These are phyloP conservation scores for Lathyrus oleraceus DNA, from an alignment of 306 rosid species.

Conservation along the genomic window DNA sequence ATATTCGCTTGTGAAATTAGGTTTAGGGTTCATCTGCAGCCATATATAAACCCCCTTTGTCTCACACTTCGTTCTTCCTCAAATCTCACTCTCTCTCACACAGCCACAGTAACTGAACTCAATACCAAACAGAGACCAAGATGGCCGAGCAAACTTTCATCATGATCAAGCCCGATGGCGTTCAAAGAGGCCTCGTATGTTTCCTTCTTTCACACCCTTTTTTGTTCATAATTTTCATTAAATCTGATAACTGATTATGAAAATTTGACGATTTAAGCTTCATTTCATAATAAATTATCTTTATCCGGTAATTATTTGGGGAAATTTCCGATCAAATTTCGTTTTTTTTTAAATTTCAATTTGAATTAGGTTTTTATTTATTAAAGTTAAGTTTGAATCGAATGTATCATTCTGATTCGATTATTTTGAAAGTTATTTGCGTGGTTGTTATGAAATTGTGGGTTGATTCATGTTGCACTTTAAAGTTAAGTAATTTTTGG, in stretches of 20 bases:
- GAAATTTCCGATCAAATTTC: background rate
- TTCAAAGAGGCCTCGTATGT: constrained; percentile 80
- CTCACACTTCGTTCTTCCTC: background rate
- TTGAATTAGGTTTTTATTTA: background rate
- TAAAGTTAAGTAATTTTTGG: background rate
- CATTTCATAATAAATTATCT: background rate
- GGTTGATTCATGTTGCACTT: background rate
- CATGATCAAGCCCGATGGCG: constrained; percentile 95
- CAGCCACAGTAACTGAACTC: background rate
- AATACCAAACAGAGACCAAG: constrained; percentile 14
- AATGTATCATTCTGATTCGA: background rate
- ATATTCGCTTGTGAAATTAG: constrained; percentile 38
- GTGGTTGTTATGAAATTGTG: background rate
- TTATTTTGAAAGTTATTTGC: too few species aligned
- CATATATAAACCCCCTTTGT: constrained; percentile 28
- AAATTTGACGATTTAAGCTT: background rate
- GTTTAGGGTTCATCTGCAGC: constrained; percentile 30
- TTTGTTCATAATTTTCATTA: background rate
- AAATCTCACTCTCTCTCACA: background rate
- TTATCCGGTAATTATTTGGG: background rate
- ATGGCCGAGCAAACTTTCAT: constrained; percentile 82
- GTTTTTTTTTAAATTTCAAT: background rate
- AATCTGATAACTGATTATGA: background rate
- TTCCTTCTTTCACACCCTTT: background rate
- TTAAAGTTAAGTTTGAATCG: background rate